These are phyloP conservation scores for Neonectria magnoliae DNA, from an alignment of 2,329 filamentous ascomycete species.

Conservation along the genomic window DNA sequence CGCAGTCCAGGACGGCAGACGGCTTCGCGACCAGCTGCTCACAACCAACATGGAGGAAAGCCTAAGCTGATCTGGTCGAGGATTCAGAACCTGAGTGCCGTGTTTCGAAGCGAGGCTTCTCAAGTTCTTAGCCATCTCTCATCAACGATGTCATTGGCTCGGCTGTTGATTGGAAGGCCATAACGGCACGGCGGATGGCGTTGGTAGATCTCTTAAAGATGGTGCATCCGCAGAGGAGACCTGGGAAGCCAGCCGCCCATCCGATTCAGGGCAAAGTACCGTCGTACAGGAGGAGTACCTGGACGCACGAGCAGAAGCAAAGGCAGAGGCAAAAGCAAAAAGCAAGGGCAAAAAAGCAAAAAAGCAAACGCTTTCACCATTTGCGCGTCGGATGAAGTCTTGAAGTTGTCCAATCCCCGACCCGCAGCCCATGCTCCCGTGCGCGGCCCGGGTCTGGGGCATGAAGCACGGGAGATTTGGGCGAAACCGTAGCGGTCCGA, in stretches of 20 bases:
- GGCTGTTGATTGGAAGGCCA: constrained; percentile 19
- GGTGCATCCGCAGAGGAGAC: constrained; percentile 11
- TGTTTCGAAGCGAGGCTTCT: constrained; percentile 3
- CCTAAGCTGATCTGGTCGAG: not conserved
- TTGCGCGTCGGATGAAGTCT: constrained; percentile 14
- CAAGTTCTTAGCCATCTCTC: not conserved
- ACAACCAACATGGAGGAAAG: constrained; percentile 2
- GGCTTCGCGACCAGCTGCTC: constrained; percentile 6
- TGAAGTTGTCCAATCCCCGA: constrained; percentile 12
- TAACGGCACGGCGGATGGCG: constrained; percentile 10
- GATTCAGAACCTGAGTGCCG: not conserved
- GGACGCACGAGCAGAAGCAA: not conserved
- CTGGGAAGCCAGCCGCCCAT: constrained; percentile 19
- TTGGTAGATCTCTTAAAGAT: constrained; percentile 10
- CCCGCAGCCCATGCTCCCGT: constrained; percentile 11
- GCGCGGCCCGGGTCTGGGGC: constrained; percentile 18
- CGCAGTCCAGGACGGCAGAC: constrained; percentile 18
- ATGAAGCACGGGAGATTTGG: constrained; percentile 8
- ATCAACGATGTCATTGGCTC: constrained; percentile 7
- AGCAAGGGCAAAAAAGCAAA: not conserved
- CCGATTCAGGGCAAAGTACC: constrained; percentile 32
- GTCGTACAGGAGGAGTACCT: not conserved
- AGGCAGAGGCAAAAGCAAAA: no score
- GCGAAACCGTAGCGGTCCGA: constrained; percentile 15
- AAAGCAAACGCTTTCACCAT: not conserved